phyloP scores from a whole-genome alignment of 2,329 filamentous ascomycete species.

The Fusarium odoratissimum region DNA sequence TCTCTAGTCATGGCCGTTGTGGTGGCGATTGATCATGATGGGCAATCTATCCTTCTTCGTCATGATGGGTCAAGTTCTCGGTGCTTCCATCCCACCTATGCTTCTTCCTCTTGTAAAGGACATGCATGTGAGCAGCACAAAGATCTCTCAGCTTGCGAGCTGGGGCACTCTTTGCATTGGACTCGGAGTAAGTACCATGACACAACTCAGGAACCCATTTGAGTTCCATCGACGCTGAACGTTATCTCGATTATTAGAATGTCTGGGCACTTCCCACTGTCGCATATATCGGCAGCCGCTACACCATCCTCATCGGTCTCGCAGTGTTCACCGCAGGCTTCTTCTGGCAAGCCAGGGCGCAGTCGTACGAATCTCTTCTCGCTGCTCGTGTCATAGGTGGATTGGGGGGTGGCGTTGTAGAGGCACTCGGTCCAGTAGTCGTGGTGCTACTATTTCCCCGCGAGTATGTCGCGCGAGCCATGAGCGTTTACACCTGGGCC shows the following conservation, averaged over 20 bases:
- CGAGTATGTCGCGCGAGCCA: not conserved
- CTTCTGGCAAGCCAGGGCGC: not conserved
- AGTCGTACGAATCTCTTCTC: not conserved
- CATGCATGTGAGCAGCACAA: not conserved
- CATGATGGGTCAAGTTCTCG: not conserved
- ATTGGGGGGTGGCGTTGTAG: not conserved
- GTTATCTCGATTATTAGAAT: not conserved
- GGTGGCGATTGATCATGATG: not conserved
- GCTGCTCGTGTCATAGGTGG: not conserved
- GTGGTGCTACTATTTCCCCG: not conserved
- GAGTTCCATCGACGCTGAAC: not conserved
- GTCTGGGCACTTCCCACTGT: not conserved
- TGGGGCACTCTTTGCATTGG: not conserved
- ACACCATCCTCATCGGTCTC: not conserved
- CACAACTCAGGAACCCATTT: fast-evolving
- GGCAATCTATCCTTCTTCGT: not conserved
- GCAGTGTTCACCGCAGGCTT: not conserved
- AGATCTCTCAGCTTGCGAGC: not conserved
- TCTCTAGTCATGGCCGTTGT: not conserved
- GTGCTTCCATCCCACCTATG: not conserved
- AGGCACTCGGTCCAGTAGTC: not conserved
- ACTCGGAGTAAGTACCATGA: not conserved
- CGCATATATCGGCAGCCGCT: not conserved
- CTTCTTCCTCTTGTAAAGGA: not conserved
- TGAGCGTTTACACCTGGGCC: not conserved